phyloP scores from a whole-genome alignment of 352 stramenopile species.

The Phytophthora parvispora region DNA sequence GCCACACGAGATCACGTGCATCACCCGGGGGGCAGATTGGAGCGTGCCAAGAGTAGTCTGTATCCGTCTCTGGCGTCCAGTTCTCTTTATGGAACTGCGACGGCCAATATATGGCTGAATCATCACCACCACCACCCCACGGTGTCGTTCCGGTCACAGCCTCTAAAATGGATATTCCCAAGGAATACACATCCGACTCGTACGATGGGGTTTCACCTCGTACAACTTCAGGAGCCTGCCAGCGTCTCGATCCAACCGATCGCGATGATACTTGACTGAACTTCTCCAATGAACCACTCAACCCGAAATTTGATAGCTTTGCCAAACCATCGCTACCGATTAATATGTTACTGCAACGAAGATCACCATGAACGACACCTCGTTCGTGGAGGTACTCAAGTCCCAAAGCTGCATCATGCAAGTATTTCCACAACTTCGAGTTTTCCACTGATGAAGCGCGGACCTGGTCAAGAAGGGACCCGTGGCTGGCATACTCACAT shows the following conservation, averaged over 20 bases:
- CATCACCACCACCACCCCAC: conserved; percentile 1
- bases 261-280: no score
- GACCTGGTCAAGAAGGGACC: conserved; percentile 5
- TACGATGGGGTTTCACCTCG: not conserved
- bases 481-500: conserved; percentile 13
- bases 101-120: not conserved
- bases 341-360: conserved; percentile 44
- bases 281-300: conserved; percentile 3
- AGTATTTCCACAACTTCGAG: conserved; percentile 7
- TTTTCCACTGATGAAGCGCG: not conserved
- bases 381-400: conserved; percentile 18
- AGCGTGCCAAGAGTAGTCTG: not conserved
- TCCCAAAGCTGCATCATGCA: conserved; percentile 9
- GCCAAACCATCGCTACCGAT: conserved; percentile 24
- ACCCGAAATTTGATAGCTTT: conserved; percentile 39
- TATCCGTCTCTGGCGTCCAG: not conserved
- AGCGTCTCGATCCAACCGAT: not conserved
- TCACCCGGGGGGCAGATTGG: not conserved
- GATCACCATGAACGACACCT: conserved; percentile 27
- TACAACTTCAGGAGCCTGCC: conserved; percentile 20
- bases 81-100: not conserved
- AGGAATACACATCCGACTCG: conserved; percentile 23
- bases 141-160: conserved; percentile 12
- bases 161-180: conserved; percentile 30
- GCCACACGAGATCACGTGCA: conserved; percentile 5